Evolutionary conservation across 192 early-diverging fungal species (phyloP), one percentile per base, ranked within the genome.

Genomic region (Linnemannia exigua): DNA sequence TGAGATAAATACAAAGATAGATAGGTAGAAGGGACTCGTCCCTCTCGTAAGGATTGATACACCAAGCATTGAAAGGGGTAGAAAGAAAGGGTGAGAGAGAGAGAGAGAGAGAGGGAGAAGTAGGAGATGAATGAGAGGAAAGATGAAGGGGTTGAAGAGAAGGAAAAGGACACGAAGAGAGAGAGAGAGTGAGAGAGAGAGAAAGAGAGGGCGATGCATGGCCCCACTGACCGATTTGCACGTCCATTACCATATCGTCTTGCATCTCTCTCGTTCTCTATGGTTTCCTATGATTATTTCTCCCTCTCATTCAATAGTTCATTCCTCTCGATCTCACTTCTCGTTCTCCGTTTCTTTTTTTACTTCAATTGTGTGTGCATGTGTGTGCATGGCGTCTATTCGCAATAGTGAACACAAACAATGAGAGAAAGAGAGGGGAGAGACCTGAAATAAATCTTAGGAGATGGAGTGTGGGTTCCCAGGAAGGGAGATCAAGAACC

Each of bases 141-240:
- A n/a, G 69, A 54, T 28, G 67, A 77, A 8, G 33, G 58, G 76
- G 33, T 33, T 33, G 28, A 47, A 50, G 31, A 25, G 71, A 48
- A 16, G 19, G 50, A 58, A 74, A 46, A 44, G 61, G 48, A 37
- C 22, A 54, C 36, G 44, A 22, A 70, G 3, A 35, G 48, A 63
- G 66, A 72, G 41, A 51, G 33, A 79, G n/a, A 79, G 44, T 20
- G 63, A 71, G 68, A 36, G 41, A 3, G 36, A 41, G 14, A 67
- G 36, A 31, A 66, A 67, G 50, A 48, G 54, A 70, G 37, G 58
- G 33, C 46, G 61, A 28, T 47, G 46, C 20, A 44, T 70, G 67
- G 47, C 51, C 38, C 28, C 20, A 72, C 31, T 69, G 36, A 69
- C 66, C 33, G 67, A 69, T 41, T 63, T 63, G 58, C 58, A 63